Evolutionary conservation across 176 grass and related monocot genomes (phyloP).

Genomic region (Cymbopogon citratus): DNA sequence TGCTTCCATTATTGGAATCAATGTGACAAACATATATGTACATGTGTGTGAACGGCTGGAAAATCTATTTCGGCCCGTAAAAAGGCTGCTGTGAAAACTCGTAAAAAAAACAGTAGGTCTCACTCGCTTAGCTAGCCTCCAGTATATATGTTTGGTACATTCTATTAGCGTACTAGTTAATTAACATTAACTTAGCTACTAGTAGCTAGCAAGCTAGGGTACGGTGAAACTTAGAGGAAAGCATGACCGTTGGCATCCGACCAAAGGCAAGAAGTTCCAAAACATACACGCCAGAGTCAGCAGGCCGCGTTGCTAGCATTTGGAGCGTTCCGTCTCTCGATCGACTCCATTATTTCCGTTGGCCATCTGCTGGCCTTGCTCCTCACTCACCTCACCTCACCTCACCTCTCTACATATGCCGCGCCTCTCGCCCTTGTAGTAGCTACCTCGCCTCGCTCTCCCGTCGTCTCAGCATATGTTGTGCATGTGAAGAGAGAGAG

Average conservation of each 20-base stretch:
- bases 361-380: background rate
- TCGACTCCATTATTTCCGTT: constrained; percentile 30
- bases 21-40: background rate
- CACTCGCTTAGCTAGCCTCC: background rate
- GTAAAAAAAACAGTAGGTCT: background rate
- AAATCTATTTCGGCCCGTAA: background rate
- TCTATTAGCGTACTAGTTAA: background rate
- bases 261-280: constrained; percentile 33
- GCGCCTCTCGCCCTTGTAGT: background rate
- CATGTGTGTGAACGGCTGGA: background rate
- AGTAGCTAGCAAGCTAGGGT: background rate
- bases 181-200: background rate
- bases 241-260: constrained; percentile 45
- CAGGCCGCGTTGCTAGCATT: background rate
- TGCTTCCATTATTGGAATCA: background rate
- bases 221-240: background rate
- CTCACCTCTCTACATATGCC: constrained; percentile 39
- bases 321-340: constrained; percentile 2
- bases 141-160: background rate
- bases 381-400: background rate
- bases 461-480: background rate
- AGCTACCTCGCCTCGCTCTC: background rate
- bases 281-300: background rate
- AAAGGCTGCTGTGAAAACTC: background rate
- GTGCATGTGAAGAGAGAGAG: constrained; percentile 32